phyloP scores from a whole-genome alignment of 176 grass and related monocot species.

The Thinopyrum elongatum region DNA sequence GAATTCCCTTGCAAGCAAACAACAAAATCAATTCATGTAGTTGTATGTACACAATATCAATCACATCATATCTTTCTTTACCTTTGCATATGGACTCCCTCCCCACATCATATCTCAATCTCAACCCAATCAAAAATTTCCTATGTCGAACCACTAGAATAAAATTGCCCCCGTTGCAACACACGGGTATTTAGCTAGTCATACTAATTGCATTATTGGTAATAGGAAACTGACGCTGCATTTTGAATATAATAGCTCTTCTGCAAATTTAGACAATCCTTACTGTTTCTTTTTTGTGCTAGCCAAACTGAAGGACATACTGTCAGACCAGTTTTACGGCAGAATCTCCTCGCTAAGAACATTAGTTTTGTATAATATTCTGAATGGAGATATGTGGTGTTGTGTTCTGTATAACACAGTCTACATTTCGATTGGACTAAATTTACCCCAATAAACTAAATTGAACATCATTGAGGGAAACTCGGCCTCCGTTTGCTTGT shows the following conservation, averaged over 20 bases:
- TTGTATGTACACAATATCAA: no score
- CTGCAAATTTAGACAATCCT: not conserved
- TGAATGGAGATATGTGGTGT: not conserved
- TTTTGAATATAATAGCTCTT: not conserved
- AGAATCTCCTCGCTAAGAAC: not conserved
- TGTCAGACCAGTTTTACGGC: not conserved
- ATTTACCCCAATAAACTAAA: not conserved
- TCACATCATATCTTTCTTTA: no score
- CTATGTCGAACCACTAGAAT: no score
- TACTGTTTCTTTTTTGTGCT: not conserved
- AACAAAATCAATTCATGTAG: no score
- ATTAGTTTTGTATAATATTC: slow-evolving; percentile 9
- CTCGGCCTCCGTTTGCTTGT: not conserved
- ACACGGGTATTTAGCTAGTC: no score
- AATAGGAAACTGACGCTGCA: not conserved
- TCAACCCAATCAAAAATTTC: no score
- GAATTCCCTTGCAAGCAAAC: no score
- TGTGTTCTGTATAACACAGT: no score
- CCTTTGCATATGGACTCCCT: no score
- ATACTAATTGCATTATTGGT: not conserved
- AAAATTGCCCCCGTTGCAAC: no score
- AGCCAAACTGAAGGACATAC: not conserved
- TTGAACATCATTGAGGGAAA: not conserved
- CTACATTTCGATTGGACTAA: not conserved
- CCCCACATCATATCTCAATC: no score